Base-by-base conservation (phyloP, 2,329 filamentous ascomycete genomes). In the Nothopassalora personata region DNA sequence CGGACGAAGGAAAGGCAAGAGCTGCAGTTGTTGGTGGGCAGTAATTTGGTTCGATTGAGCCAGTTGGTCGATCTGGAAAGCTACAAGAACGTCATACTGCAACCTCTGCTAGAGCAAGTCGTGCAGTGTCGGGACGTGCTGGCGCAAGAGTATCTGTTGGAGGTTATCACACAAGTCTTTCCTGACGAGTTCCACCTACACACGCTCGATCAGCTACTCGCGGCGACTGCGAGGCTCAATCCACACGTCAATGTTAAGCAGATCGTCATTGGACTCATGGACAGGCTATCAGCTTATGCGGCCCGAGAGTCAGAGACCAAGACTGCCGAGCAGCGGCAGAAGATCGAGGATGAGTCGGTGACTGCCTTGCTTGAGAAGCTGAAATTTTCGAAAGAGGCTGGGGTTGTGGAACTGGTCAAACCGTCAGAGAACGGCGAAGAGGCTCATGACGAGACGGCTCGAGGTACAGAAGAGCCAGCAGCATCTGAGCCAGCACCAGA, bases 111-210 rank as follows among this genome's bases (percentile, higher is more conserved):
- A 65, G 94, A 99, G 74, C 94, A 99, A 76, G 93, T 99, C 58
- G 94, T 99, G 11, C 94, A 99, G 73, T 99, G 94, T 72, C 87
- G 94, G 62, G 94, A 99, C 79, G 92, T 99, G 13, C 79, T 99
- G 63, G 94, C 94, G 34, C 94, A 99, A 73, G 94, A 99, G 74
- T 99, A 99, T 76, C 83, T 99, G 11, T 80, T 99, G 53, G 94
- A 99, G 81, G 94, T 99, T 63, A 96, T 99, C 66, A 99, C 93
- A 5, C 95, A 99, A 75, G 94, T 97, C 54, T 99, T 99, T 79
- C 94, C 94, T 0, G 94, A 99, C 76, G 94, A 99, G 72, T 99
- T 93, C 73, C 95, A 99, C 75, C 84, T 99, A 23, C 92, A 99
- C 72, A 99, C 94, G 0, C 84, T 99, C 33, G 94, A 97, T 71